Conservation (phyloP, 345 rosid genomes). For the Reutealis trisperma region DNA sequence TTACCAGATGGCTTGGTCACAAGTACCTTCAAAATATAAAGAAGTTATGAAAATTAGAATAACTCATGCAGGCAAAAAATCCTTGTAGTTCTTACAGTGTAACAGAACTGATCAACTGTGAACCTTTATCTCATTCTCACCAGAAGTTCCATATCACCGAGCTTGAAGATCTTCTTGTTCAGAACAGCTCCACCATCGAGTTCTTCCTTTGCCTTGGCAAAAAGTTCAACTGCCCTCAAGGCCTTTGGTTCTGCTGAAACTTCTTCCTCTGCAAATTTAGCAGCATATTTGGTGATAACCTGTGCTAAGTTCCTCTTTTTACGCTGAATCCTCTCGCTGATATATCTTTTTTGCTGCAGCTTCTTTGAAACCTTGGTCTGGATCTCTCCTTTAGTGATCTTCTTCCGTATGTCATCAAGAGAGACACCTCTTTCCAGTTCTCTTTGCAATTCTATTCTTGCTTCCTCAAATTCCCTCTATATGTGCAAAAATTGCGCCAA, state of each 20-base stretch:
- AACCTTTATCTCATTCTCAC: slow-evolving; percentile 46
- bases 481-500: background rate
- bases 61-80: slow-evolving; percentile 14
- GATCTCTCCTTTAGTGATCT: slow-evolving; percentile 55
- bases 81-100: background rate
- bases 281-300: slow-evolving; percentile 53
- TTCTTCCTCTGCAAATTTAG: slow-evolving; percentile 40
- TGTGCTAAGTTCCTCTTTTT: slow-evolving; percentile 66
- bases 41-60: slow-evolving; percentile 20
- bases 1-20: slow-evolving; percentile 66
- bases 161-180: slow-evolving; percentile 66
- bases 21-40: slow-evolving; percentile 55
- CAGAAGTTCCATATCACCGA: slow-evolving; percentile 69
- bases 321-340: slow-evolving; percentile 70
- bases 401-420: slow-evolving; percentile 55
- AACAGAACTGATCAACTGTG: slow-evolving; percentile 9
- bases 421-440: slow-evolving; percentile 59
- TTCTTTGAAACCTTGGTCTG: slow-evolving; percentile 45
- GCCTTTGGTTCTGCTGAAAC: slow-evolving; percentile 50
- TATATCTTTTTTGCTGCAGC: slow-evolving; percentile 40
- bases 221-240: slow-evolving; percentile 60
- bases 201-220: slow-evolving; percentile 61
- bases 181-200: slow-evolving; percentile 48
- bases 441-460: slow-evolving; percentile 60
- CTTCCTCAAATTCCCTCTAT: slow-evolving; percentile 71